Conservation (phyloP, 306 rosid species). For the Potentilla sterilis region DNA sequence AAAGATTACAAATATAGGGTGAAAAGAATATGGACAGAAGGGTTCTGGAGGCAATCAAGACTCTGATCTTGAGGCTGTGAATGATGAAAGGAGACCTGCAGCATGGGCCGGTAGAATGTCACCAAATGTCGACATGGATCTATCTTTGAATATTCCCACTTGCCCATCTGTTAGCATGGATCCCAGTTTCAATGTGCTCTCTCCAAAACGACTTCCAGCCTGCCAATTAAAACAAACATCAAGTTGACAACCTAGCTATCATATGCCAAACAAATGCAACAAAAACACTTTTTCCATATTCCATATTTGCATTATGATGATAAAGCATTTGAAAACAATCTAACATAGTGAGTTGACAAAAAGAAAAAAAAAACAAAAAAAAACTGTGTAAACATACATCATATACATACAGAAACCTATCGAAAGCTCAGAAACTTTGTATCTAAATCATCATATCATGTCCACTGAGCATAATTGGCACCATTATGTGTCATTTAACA, state of each 20-base stretch:
- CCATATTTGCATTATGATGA: not conserved
- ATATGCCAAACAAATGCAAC: constrained; percentile 13
- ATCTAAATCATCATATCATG: not conserved
- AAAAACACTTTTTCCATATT: not conserved
- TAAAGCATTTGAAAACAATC: not conserved
- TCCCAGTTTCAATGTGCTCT: constrained; percentile 94
- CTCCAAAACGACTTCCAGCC: constrained; percentile 97
- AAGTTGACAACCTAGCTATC: constrained; percentile 20
- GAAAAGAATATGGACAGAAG: not conserved
- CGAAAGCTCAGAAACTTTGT: not conserved
- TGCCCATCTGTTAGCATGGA: constrained; percentile 90
- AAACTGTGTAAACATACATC: not conserved
- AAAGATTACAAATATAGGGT: not conserved
- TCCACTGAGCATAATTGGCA: not conserved
- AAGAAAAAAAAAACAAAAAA: not conserved
- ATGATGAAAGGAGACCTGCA: constrained; percentile 96
- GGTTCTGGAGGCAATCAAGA: constrained; percentile 40
- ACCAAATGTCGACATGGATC: constrained; percentile 95
- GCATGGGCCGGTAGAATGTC: constrained; percentile 96
- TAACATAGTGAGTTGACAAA: not conserved
- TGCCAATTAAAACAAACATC: constrained; percentile 28
- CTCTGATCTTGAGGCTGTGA: constrained; percentile 91
- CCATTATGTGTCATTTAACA: not conserved
- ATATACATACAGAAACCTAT: not conserved
- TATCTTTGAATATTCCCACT: constrained; percentile 95